A percentile compares a stretch with the other conserved stretches of the same genome.
Evolutionary conservation across 1,139 yeast species (phyloP).

Genomic region (Taiozyma onychis): DNA sequence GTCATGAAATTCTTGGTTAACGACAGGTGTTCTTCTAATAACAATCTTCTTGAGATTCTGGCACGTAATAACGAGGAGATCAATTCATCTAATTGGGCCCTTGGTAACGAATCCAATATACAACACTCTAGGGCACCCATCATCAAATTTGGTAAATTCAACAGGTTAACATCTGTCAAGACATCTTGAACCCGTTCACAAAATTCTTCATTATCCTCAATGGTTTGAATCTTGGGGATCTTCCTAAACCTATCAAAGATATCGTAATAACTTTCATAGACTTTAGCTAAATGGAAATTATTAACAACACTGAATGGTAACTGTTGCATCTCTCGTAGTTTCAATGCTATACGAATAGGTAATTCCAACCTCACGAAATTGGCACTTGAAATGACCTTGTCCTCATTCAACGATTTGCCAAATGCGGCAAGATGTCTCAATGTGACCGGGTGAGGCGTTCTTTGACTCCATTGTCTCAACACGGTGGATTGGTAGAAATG

Average conservation of each 20-base stretch:
- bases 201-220: slow-evolving; percentile 71
- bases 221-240: slow-evolving; percentile 56
- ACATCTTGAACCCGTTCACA: slow-evolving; percentile 54
- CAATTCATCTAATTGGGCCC: slow-evolving; percentile 58
- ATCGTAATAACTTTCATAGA: slow-evolving; percentile 82
- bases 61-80: slow-evolving; percentile 76
- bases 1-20: slow-evolving; percentile 56
- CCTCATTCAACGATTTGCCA: slow-evolving; percentile 70
- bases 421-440: slow-evolving; percentile 83
- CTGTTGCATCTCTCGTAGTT: slow-evolving; percentile 72
- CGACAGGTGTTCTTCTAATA: slow-evolving; percentile 85
- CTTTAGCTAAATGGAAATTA: slow-evolving; percentile 79
- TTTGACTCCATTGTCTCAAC: slow-evolving; percentile 57
- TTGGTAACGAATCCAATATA: slow-evolving; percentile 56
- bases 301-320: slow-evolving; percentile 81
- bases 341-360: slow-evolving; percentile 76
- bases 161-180: slow-evolving; percentile 67
- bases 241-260: slow-evolving; percentile 82
- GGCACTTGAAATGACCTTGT: slow-evolving; percentile 75
- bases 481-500: slow-evolving; percentile 86
- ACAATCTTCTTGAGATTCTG: slow-evolving; percentile 81
- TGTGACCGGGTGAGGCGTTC: slow-evolving; percentile 83
- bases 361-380: slow-evolving; percentile 83
- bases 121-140: slow-evolving; percentile 90
- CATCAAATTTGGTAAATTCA: slow-evolving; percentile 80